phyloP scores from a whole-genome alignment of 352 stramenopile species.

The Phytophthora vignae region DNA sequence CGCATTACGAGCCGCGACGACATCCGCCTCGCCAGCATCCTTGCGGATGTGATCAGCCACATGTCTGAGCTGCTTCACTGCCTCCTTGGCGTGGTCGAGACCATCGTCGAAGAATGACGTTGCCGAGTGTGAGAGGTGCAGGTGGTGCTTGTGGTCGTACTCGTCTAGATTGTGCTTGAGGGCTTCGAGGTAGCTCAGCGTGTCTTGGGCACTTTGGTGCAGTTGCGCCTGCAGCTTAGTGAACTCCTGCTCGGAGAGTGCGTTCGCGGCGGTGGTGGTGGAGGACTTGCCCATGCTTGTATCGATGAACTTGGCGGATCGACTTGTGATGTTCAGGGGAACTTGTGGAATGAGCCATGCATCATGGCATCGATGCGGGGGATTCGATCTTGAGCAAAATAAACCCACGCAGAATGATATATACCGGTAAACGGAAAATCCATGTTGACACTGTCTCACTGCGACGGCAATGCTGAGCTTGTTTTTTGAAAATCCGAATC shows the following conservation, averaged over 20 bases:
- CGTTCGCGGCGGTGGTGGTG: background rate
- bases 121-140: constrained; percentile 32
- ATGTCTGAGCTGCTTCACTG: constrained; percentile 29
- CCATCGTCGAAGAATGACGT: constrained; percentile 35
- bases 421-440: background rate
- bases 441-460: constrained; percentile 32
- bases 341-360: constrained; percentile 17
- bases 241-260: constrained; percentile 28
- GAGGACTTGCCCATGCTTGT: constrained; percentile 35
- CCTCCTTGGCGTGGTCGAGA: constrained; percentile 41
- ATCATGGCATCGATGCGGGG: background rate
- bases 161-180: constrained; percentile 33
- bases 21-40: constrained; percentile 15
- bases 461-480: constrained; percentile 12
- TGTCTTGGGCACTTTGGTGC: constrained; percentile 33
- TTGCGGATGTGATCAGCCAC: constrained; percentile 29
- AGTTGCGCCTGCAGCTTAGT: constrained; percentile 37
- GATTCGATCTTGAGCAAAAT: constrained; percentile 4
- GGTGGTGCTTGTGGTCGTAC: constrained; percentile 36
- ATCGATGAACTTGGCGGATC: background rate
- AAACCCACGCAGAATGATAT: constrained; percentile 25
- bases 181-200: constrained; percentile 27
- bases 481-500: background rate
- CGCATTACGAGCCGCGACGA: constrained; percentile 17
- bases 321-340: constrained; percentile 4